phyloP scores from a whole-genome alignment of 148 eudicot species.

The Suaeda aralocaspica region DNA sequence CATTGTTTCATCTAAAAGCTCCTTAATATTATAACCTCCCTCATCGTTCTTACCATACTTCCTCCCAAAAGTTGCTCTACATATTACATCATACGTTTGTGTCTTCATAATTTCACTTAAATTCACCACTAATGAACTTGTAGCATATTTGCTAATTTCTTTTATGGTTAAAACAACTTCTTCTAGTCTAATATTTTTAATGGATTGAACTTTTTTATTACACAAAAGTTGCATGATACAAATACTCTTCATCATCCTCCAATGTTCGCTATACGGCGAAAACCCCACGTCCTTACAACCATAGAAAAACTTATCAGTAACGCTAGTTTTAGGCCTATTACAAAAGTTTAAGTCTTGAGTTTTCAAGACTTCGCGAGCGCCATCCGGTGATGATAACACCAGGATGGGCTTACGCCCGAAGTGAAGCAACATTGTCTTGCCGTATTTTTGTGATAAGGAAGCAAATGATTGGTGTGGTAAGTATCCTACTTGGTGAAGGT shows the following conservation, averaged over 20 bases:
- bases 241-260: slow-evolving; percentile 35
- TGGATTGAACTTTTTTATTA: slow-evolving; percentile 39
- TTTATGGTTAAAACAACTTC: slow-evolving; percentile 34
- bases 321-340: slow-evolving; percentile 18
- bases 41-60: slow-evolving; percentile 21
- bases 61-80: slow-evolving; percentile 34
- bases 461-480: slow-evolving; percentile 35
- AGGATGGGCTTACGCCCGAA: slow-evolving; percentile 37
- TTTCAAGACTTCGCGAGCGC: slow-evolving; percentile 34
- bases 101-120: slow-evolving; percentile 32
- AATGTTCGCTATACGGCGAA: slow-evolving; percentile 30
- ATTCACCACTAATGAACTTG: slow-evolving; percentile 15
- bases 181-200: slow-evolving; percentile 38
- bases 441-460: slow-evolving; percentile 27
- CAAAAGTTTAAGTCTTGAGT: slow-evolving; percentile 45
- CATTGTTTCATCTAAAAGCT: slow-evolving; percentile 10
- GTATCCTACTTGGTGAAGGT: slow-evolving; percentile 54
- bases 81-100: slow-evolving; percentile 31
- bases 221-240: slow-evolving; percentile 37
- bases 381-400: slow-evolving; percentile 19
- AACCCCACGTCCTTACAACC: slow-evolving; percentile 18
- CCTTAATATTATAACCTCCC: slow-evolving; percentile 10
- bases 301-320: background rate
- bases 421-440: slow-evolving; percentile 46
- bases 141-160: slow-evolving; percentile 23